These are phyloP conservation scores for Pinus albicaulis DNA, from an alignment of 75 land plant genomes.

Conservation along the genomic window DNA sequence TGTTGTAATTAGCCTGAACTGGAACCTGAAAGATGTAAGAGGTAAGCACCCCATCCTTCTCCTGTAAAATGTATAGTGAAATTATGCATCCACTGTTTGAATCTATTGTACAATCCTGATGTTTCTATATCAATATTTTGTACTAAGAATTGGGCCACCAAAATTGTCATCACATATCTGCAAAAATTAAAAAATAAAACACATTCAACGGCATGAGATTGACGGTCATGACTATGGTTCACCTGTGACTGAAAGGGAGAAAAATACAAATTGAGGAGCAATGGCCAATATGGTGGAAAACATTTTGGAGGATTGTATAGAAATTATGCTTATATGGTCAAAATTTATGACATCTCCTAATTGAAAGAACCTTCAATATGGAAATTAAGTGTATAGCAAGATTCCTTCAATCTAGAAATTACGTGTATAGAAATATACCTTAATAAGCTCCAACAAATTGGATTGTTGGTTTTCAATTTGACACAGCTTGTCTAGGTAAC, in stretches of 20 bases:
- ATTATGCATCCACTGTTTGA: neutral
- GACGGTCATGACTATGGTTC: neutral
- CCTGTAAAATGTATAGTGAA: neutral
- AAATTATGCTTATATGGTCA: neutral
- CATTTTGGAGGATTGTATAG: neutral
- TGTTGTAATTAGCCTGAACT: too few species aligned
- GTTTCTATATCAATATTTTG: too few species aligned
- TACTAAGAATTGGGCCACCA: too few species aligned
- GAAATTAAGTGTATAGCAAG: neutral
- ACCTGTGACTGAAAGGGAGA: neutral
- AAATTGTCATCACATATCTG: neutral
- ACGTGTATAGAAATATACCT: too few species aligned
- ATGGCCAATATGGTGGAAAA: neutral
- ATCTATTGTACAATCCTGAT: neutral
- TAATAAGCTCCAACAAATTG: too few species aligned
- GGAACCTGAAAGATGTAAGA: too few species aligned
- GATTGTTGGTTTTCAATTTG: too few species aligned
- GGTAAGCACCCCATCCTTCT: too few species aligned
- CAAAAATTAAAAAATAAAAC: neutral
- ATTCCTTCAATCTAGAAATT: too few species aligned
- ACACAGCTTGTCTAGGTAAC: too few species aligned
- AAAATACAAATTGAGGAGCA: neutral
- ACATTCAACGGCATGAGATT: neutral
- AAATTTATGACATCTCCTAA: neutral
- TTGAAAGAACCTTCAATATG: neutral